Evolutionary conservation across 352 stramenopile genomes (phyloP).

Genomic region (Globisporangium heterothallicum): DNA sequence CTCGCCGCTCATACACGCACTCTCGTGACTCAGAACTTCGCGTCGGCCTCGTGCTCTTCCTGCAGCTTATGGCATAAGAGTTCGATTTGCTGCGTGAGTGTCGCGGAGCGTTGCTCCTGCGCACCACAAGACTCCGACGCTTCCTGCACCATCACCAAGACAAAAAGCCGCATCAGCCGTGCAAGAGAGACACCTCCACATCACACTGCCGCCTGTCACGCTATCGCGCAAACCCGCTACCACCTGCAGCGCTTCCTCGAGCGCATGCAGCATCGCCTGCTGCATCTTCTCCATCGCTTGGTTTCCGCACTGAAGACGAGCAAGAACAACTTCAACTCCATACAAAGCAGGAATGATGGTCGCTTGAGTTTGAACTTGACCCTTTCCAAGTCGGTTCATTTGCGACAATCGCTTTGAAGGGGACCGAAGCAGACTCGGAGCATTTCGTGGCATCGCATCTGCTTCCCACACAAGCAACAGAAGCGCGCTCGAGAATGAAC

Average conservation of each 20-base stretch:
- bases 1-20: neutral
- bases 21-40: neutral
- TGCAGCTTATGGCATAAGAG: constrained; percentile 10
- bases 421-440: constrained; percentile 7
- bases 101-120: constrained; percentile 6
- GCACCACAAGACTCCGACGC: constrained; percentile 5
- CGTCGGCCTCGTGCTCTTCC: constrained; percentile 1
- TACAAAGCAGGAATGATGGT: constrained; percentile 18
- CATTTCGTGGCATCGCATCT: neutral
- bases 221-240: neutral
- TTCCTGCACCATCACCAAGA: constrained; percentile 7
- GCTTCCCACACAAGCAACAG: neutral
- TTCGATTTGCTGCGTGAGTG: constrained; percentile 11
- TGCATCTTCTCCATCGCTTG: constrained; percentile 9
- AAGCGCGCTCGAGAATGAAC: constrained; percentile 31
- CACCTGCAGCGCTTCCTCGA: constrained; percentile 29
- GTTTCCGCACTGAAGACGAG: constrained; percentile 1
- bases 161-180: neutral
- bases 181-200: neutral
- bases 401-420: constrained; percentile 10
- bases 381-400: constrained; percentile 12
- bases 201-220: neutral
- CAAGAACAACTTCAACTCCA: constrained; percentile 28
- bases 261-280: constrained; percentile 21
- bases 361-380: constrained; percentile 10